Base-by-base conservation (phyloP, 768 basidiomycete species). In the Boletus sp. region DNA sequence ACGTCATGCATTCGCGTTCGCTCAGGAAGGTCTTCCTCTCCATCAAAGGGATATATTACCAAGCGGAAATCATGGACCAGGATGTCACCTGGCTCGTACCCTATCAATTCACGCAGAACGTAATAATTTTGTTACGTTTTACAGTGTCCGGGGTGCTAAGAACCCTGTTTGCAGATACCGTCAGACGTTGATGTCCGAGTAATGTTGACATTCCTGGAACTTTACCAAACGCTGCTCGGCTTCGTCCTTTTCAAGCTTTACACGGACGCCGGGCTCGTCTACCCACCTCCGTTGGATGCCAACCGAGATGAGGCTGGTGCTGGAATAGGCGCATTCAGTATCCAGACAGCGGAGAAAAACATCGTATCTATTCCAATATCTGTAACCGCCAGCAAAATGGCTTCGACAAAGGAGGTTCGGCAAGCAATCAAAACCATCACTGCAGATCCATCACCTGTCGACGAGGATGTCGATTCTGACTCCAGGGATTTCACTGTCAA, bases 211-310 rank as follows among this genome's bases (percentile, higher is more conserved):
- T 99, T 99, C 78, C 77, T 99, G 66, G 97, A 99, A 72, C 83
- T 99, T 10, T 98, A 99, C 74, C 94, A 98, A 74, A 98, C 96
- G 1, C 77, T 98, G 9, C 85, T 98, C 30, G 93, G 92, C 7
- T 99, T 99, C 68, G 89, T 94, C 20, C 86, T 97, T 69, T 99
- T 94, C 83, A 97, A 96, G 76, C 84, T 99, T n/a, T 99, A 94
- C 76, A 88, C 90, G n/a, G 94, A 98, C 68, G 82, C 82, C 37
- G 91, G 91, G 60, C 80, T 98, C 47, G 85, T 93, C 29, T 99
- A 99, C 68, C 97, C 97, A n/a, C 96, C 97, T 0, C 90, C 92
- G 12, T 69, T 97, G 57, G 94, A 99, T 68, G 65, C 73, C 33
- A 81, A 79, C 61, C 91, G 91, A 67, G 92, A 96, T 64, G 95